Conservation (phyloP, 148 eudicot genomes). For the Amaranthus cruentus region DNA sequence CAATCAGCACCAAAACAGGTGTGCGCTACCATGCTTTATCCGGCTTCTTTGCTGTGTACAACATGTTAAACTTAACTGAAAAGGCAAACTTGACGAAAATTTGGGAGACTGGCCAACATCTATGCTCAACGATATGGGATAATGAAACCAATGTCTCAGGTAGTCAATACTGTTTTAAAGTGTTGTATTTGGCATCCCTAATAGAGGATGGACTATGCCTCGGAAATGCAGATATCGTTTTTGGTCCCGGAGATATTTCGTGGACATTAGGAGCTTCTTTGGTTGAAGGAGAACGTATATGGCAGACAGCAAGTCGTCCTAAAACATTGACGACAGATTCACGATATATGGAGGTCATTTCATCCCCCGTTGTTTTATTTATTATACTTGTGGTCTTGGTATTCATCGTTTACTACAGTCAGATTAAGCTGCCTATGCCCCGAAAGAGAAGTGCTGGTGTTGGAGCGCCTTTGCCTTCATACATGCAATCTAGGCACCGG, state of each 20-base stretch:
- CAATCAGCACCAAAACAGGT: constrained; percentile 20
- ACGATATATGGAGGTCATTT: constrained; percentile 18
- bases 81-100: constrained; percentile 52
- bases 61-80: constrained; percentile 42
- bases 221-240: constrained; percentile 41
- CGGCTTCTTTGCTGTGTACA: constrained; percentile 74
- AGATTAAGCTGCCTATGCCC: constrained; percentile 30
- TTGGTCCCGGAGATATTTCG: constrained; percentile 76
- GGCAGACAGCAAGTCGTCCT: constrained; percentile 6
- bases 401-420: constrained; percentile 25
- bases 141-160: constrained; percentile 23
- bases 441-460: constrained; percentile 19
- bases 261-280: constrained; percentile 83
- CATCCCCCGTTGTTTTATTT: constrained; percentile 24
- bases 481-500: constrained; percentile 18
- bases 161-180: constrained; percentile 56
- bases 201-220: constrained; percentile 59
- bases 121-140: constrained; percentile 50
- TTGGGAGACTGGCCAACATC: constrained; percentile 49
- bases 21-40: constrained; percentile 71
- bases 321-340: constrained; percentile 12
- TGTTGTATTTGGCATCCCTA: constrained; percentile 57
- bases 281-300: constrained; percentile 35
- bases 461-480: constrained; percentile 22
- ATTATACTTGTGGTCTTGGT: constrained; percentile 15